Evolutionary conservation across 2,329 filamentous ascomycete species (phyloP), one percentile per base, ranked within the genome.

Genomic region (Basipetospora chlamydospora): DNA sequence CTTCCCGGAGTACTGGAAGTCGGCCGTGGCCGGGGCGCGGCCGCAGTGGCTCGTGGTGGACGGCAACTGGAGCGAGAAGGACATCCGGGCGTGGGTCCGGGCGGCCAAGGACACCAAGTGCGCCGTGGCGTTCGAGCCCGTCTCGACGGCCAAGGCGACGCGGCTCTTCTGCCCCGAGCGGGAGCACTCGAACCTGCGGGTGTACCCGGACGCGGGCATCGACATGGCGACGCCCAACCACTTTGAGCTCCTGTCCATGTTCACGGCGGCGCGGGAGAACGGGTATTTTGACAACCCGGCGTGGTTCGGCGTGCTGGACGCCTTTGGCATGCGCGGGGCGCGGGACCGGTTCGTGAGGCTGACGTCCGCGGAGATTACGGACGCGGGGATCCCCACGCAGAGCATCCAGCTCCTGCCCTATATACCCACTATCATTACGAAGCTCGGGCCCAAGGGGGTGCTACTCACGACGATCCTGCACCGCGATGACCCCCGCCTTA

Each of bases 11-110:
- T 60, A 68, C 44, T 85, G 79, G 77, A 65, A 67, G 34, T 66
- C 73, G 1, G 61, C 72, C 20, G 58, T 85, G 6, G 54, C 60
- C 10, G 56, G 61, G 3, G 61, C 67, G 10, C 66, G 62, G 46
- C 83, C 77, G n/a, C 72, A 71, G 43, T 90, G 83, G 74, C 64
- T 90, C 20, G 77, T 93, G 5, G 66, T 92, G 7, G 90, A 98
- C 51, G 85, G 73, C 12, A 96, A 96, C 55, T 94, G 88, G 85
- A 66, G 70, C 18, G 60, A 75, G 4, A 51, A 58, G 3, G 72
- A 77, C 15, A 70, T 94, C 2, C 63, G 69, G 26, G 63, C 67
- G 35, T 88, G 86, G 75, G 60, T 87, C 28, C 49, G 58, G n/a
- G 61, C 73, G 26, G 77, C 67, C 29, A 73, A 71, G 40, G 52